phyloP scores from a whole-genome alignment of 2,329 filamentous ascomycete species.

The Karstenula rhodostoma region DNA sequence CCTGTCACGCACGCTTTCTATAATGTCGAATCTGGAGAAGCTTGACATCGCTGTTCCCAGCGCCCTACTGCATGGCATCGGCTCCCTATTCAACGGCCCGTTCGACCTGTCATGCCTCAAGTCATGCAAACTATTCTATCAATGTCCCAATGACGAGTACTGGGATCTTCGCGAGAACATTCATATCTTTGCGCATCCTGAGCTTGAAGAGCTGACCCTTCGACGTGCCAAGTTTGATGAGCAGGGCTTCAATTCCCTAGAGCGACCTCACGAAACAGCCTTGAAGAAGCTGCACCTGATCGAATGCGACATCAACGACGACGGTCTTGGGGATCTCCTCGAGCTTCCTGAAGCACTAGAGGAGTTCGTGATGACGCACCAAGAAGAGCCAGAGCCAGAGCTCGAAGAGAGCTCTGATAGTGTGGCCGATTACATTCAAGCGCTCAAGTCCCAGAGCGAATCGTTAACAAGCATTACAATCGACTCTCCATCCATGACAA shows the following conservation, averaged over 20 bases:
- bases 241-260: slow-evolving; percentile 40
- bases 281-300: slow-evolving; percentile 38
- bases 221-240: slow-evolving; percentile 42
- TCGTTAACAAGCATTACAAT: slow-evolving; percentile 41
- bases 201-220: slow-evolving; percentile 38
- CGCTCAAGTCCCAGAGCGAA: slow-evolving; percentile 37
- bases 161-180: slow-evolving; percentile 47
- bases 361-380: slow-evolving; percentile 44
- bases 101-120: slow-evolving; percentile 45
- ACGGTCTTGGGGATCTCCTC: slow-evolving; percentile 40
- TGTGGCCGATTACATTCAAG: slow-evolving; percentile 42
- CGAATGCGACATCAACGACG: slow-evolving; percentile 46
- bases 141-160: slow-evolving; percentile 41
- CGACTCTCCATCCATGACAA: slow-evolving; percentile 37
- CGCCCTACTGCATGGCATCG: slow-evolving; percentile 39
- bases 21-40: slow-evolving; percentile 44
- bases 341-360: slow-evolving; percentile 41
- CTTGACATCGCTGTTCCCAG: slow-evolving; percentile 44
- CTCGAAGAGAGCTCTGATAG: slow-evolving; percentile 44
- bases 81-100: slow-evolving; percentile 43
- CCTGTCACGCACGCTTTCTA: slow-evolving; percentile 41
- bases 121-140: slow-evolving; percentile 41
- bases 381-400: slow-evolving; percentile 39
- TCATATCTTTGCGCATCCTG: slow-evolving; percentile 45
- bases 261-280: slow-evolving; percentile 39